Base-by-base conservation (phyloP, 2,329 filamentous ascomycete genomes). In the Drechslerella dactyloides region DNA sequence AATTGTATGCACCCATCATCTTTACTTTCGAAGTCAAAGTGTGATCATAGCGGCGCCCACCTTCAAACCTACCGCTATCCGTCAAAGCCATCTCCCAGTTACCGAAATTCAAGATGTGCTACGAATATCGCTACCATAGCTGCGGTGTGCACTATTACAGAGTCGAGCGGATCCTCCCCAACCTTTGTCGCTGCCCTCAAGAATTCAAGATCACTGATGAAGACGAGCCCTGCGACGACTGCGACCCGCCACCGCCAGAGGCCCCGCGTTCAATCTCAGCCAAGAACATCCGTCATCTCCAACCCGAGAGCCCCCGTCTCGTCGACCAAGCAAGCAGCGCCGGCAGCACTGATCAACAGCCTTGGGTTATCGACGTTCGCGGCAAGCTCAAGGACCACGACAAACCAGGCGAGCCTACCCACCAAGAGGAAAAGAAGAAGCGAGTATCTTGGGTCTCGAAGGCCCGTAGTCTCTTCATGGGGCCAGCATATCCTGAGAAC, bases 321-420 rank as follows among this genome's bases (percentile, higher is more conserved):
- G 10, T 13, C n/a, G 37, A n/a, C 13, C 11, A 24, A 53, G 23
- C n/a, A 15, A 13, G 35, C 24, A 21, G 15, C 13, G 4, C 2
- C 11, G 21, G 21, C 4, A 11, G n/a, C n/a, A 42, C n/a, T 1
- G 17, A 42, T 7, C 40, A 40, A 10, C 30, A 42, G 30, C 33
- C n/a, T 1, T 62, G 58, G 58, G n/a, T 33, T 4, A 53, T 62
- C 33, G 58, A 62, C 42, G 48, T 54, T 33, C 50, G 58, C 3
- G 58, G 58, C n/a, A 48, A 42, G 37, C 19, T 61, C 30, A 23
- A 53, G 30, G 33, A 23, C 1, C 50, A 62, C 23, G 30, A 35
- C 3, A 11, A 24, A 23, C 50, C 58, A 13, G 21, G n/a, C 21
- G 58, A 52, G 13, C 33, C 15, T 42, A 15, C 6, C 33, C 33